Conservation (phyloP, 2,329 filamentous ascomycete species). For the Colletotrichum zoysiae region DNA sequence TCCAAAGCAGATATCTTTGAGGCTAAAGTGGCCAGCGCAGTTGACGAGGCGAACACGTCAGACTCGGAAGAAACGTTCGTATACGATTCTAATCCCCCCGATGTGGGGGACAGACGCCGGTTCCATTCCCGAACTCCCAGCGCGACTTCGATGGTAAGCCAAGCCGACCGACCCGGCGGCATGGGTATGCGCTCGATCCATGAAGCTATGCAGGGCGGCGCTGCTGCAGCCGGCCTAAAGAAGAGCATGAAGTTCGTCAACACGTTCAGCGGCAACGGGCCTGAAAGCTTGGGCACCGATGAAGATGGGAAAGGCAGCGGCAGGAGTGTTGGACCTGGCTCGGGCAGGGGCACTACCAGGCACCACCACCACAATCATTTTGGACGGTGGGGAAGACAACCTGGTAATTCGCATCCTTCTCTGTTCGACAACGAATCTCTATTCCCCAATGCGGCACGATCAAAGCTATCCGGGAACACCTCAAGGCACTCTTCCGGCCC, state of each 20-base stretch:
- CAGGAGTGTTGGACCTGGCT: constrained; percentile 69
- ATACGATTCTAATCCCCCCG: constrained; percentile 96
- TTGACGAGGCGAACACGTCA: constrained; percentile 95
- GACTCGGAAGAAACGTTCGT: constrained; percentile 99
- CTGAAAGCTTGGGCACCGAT: constrained; percentile 68
- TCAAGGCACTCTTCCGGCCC: constrained; percentile 76
- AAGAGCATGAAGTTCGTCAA: constrained; percentile 98
- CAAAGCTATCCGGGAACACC: constrained; percentile 70
- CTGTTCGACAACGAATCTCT: constrained; percentile 83
- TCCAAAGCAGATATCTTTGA: constrained; percentile 99
- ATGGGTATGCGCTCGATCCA: constrained; percentile 72
- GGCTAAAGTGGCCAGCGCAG: constrained; percentile 93
- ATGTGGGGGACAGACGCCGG: constrained; percentile 72
- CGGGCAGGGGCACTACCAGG: constrained; percentile 74
- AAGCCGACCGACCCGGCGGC: constrained; percentile 68
- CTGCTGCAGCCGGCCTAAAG: constrained; percentile 72
- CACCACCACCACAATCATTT: constrained; percentile 79
- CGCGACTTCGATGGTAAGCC: constrained; percentile 84
- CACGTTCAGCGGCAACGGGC: constrained; percentile 74
- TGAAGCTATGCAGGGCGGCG: constrained; percentile 49
- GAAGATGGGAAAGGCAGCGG: constrained; percentile 74
- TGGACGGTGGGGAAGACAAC: constrained; percentile 80
- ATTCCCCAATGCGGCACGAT: constrained; percentile 75
- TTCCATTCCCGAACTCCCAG: constrained; percentile 96
- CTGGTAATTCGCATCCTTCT: constrained; percentile 75